Evolutionary conservation across 2,329 filamentous ascomycete species (phyloP), one percentile per base, ranked within the genome.

Genomic region (Orbilia blumenaviensis): DNA sequence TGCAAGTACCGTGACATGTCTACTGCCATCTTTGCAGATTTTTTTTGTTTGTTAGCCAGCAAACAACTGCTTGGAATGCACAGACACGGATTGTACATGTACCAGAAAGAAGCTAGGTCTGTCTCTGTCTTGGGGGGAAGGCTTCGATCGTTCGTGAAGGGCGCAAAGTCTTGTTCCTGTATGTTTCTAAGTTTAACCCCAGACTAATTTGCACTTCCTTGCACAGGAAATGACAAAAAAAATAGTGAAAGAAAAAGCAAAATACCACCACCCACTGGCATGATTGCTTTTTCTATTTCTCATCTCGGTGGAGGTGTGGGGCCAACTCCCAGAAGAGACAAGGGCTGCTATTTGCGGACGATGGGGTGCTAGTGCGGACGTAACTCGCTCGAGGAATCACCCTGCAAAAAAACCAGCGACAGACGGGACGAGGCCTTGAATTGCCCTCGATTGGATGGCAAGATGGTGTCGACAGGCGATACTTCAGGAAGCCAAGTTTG

Each of bases 151-250:
- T 38, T 66, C 64, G 42, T 69, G 64, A 68, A 68, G 71, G 63
- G 71, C 63, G 71, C 64, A 69, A 76, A 69, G 46, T 66, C 58
- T 56, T 68, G 71, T 75, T 75, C 71, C 72, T 69, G 64, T 69
- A 50, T 76, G 72, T 76, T 76, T 76, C 72, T 76, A 76, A 76
- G 72, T 76, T 68, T 76, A 76, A 76, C 72, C 72, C 72, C 72
- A 76, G 64, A 66, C 56, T 61, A 76, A 76, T 76, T 76, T 76
- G 72, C 72, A 52, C 72, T 76, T 76, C 72, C 72, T 76, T 76
- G 72, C 72, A 69, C 64, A 76, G 72, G 72, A 67, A 76, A 76
- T 69, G 58, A 76, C 64, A 76, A 68, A 69, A 52, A 7, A n/a
- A n/a, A n/a, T n/a, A n/a, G n/a, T n/a, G n/a, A n/a, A n/a, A 23